Evolutionary conservation across 306 rosid genomes (phyloP).

Genomic region (Sechiopsis laciniata): DNA sequence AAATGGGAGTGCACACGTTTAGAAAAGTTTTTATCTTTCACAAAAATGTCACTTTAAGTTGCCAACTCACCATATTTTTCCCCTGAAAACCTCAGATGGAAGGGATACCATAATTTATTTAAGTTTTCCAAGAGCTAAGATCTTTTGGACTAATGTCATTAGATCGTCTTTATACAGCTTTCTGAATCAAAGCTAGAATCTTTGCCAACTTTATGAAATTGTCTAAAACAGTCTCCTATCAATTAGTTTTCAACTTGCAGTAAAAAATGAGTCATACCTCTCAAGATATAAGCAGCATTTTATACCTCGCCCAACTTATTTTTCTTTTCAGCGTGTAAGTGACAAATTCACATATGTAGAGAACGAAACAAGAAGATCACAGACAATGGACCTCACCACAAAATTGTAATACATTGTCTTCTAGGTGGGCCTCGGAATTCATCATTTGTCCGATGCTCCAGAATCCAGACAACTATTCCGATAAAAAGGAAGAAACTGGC

Average conservation of each 20-base stretch:
- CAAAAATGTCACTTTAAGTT: neutral
- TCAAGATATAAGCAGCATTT: constrained; percentile 8
- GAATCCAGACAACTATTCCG: constrained; percentile 79
- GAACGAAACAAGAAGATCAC: neutral
- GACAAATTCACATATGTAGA: neutral
- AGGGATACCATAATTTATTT: too few species aligned
- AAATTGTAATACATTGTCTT: constrained; percentile 67
- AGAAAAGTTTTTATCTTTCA: neutral
- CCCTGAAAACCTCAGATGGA: neutral
- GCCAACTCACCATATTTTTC: neutral
- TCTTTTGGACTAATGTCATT: neutral
- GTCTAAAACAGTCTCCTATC: neutral
- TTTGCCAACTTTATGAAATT: neutral
- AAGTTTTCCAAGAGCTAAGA: too few species aligned
- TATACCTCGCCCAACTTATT: neutral
- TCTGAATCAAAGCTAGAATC: constrained; percentile 1
- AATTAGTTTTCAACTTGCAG: constrained; percentile 6
- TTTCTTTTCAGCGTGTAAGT: neutral
- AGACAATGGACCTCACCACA: constrained; percentile 67
- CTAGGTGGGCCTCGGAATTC: constrained; percentile 92
- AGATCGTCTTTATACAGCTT: neutral
- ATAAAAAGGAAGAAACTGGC: constrained; percentile 61
- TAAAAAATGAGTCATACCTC: neutral
- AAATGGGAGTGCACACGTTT: neutral
- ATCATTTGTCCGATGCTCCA: constrained; percentile 86